Evolutionary conservation across 106 monocot genomes (phyloP), one percentile per base, ranked within the genome.

Genomic region (Dendrobium officinale): DNA sequence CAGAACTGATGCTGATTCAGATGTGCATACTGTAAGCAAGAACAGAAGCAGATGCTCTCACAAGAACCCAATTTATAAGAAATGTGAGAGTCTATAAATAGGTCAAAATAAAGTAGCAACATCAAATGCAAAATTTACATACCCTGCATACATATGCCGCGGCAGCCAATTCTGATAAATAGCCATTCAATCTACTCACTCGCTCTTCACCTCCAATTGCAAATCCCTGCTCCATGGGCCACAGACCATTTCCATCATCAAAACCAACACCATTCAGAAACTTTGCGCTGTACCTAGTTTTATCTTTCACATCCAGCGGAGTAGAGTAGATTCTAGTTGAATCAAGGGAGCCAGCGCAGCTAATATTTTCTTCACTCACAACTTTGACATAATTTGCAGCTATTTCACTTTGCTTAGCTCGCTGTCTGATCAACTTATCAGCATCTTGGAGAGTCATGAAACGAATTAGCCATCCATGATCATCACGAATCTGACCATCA

Each of bases 251-350:
- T n/a, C 90, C 93, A 79, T 85, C 89, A 80, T 92, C 88, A 86
- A 96, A 96, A 7, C 96, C 96, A 78, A 96, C 88, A 80, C 96
- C 96, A 87, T 96, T 96, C 42, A 90, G 88, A 81, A 96, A 96
- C 45, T 68, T 83, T 78, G 87, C 73, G 72, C 31, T 80, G 72
- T 73, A 84, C 20, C 49, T 82, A 61, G 55, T 82, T 27, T 49
- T 68, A 37, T 67, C 84, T 47, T 80, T 82, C 17, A 72, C 48
- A 59, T 79, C 78, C 85, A 78, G 59, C 51, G 42, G 40, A 49
- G 72, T 15, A 16, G 79, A 67, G 78, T 24, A 17, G 29, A 4
- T 56, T 80, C 81, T 81, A 70, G 79, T 78, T 66, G 83, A 79
- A 81, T 84, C 88, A 82, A 55, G 22, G 82, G 11, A 83, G 16